Evolutionary conservation across 1,284 basidiomycete genomes (phyloP).

Genomic region (Sanghuangporus baumii): DNA sequence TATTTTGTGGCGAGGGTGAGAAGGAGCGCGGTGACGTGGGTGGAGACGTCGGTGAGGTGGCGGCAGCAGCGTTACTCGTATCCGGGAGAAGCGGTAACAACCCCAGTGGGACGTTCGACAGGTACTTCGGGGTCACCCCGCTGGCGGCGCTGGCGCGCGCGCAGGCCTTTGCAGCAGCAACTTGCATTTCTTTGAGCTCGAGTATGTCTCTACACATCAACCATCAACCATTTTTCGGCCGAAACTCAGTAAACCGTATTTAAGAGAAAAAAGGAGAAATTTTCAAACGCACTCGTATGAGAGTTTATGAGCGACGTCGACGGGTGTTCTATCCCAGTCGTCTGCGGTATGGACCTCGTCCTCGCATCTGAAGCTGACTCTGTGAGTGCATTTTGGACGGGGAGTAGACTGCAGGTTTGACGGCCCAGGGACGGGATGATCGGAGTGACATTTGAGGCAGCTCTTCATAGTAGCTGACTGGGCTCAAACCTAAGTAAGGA

Average conservation of each 20-base stretch:
- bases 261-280: neutral
- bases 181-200: conserved; percentile 56
- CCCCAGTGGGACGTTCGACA: conserved; percentile 47
- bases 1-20: neutral
- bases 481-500: neutral
- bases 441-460: conserved; percentile 6
- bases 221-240: conserved; percentile 7
- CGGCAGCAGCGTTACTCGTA: conserved; percentile 6
- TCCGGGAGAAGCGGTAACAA: conserved; percentile 43
- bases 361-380: conserved; percentile 49
- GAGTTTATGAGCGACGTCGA: conserved; percentile 42
- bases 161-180: conserved; percentile 50
- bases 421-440: neutral
- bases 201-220: conserved; percentile 44
- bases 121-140: conserved; percentile 32
- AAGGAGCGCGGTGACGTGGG: conserved; percentile 13
- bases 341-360: conserved; percentile 57
- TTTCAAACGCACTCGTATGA: conserved; percentile 44
- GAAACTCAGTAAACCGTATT: neutral
- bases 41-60: conserved; percentile 14
- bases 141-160: conserved; percentile 33
- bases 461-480: conserved; percentile 7
- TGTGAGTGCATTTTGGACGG: neutral
- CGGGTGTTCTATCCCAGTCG: conserved; percentile 65
- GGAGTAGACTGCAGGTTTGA: neutral